Percentiles rank a stretch among this genome's conserved stretches.
phyloP scores from a whole-genome alignment of 768 basidiomycete species.

The Dendrothele bispora region DNA sequence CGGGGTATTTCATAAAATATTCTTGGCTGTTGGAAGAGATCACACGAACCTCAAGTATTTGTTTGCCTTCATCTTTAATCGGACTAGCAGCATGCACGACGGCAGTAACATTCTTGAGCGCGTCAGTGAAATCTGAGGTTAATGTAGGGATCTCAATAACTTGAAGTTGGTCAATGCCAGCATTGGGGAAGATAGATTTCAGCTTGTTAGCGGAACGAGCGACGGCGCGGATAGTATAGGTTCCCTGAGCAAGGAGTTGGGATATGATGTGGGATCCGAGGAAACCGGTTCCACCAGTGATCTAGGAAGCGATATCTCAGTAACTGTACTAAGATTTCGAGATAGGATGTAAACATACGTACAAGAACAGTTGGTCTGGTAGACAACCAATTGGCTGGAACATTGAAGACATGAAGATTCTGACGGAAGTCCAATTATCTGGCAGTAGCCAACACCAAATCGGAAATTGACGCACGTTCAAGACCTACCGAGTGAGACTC shows the following conservation, averaged over 20 bases:
- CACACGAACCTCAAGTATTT: slow-evolving; percentile 3
- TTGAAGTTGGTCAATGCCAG: slow-evolving; percentile 4
- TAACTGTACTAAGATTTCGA: too few species aligned
- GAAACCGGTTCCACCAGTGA: slow-evolving; percentile 9
- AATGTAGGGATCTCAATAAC: slow-evolving; percentile 4
- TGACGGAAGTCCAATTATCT: too few species aligned
- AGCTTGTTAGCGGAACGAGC: slow-evolving; percentile 6
- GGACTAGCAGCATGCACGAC: slow-evolving; percentile 7
- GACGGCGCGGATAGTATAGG: slow-evolving; percentile 8
- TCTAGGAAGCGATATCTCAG: neutral
- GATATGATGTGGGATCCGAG: slow-evolving; percentile 2
- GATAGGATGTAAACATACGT: too few species aligned
- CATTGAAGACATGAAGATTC: too few species aligned
- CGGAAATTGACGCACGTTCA: too few species aligned
- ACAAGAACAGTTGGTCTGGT: too few species aligned
- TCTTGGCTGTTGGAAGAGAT: neutral
- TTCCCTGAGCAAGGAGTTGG: slow-evolving; percentile 6
- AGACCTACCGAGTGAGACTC: too few species aligned
- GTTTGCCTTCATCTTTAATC: neutral
- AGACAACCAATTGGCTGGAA: too few species aligned
- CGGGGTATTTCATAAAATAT: neutral
- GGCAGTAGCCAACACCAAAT: too few species aligned
- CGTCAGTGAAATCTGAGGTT: slow-evolving; percentile 13
- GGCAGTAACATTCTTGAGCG: slow-evolving; percentile 14
- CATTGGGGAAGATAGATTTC: slow-evolving; percentile 5